Base-by-base conservation (phyloP, 768 basidiomycete species). In the Arthromyces matolae region DNA sequence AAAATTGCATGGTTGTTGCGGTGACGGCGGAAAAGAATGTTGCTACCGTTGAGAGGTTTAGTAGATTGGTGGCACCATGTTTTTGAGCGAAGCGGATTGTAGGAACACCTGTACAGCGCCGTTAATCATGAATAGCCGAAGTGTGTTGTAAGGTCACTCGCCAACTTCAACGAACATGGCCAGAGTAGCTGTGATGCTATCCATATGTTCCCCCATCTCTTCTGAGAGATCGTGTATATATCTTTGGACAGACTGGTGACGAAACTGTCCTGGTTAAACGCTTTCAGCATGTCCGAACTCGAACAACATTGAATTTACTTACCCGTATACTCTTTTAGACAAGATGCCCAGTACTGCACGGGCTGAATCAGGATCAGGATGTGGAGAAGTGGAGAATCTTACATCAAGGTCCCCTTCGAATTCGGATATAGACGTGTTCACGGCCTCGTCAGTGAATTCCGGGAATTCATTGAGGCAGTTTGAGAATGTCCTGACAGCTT, bases 21-120 rank as follows among this genome's bases (percentile, higher is more conserved):
- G 83, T 86, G 47, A 87, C 84, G 14, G 81, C 84, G 25, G 81
- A 84, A 64, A 87, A 86, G 66, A 88, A 86, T 42, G 84, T 89
- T 22, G 85, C 84, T 4, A 89, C 82, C 6, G 86, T 87, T 29
- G 84, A 85, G 25, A 89, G 70, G 52, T 86, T 87, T 20, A 86
- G 73, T 14, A 89, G 69, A 54, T 86, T 87, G 33, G 75, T 70
- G 3, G 83, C 81, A 27, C 77, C 83, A 54, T 87, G 84, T 53
- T 83, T 82, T 63, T 89, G 86, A 1, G 82, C 83, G 54, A 86
- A 85, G 41, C 83, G 78, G 57, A 89, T 87, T 2, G 83, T 83
- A 12, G 85, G 84, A 8, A 89, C 83, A 60, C 84, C 84, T 85
- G 23, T 13, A 38, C 4, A 13, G n/a, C 20, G n/a, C 19, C 28